Base-by-base conservation (phyloP, 2,329 filamentous ascomycete species). In the Trichophyton equinum region DNA sequence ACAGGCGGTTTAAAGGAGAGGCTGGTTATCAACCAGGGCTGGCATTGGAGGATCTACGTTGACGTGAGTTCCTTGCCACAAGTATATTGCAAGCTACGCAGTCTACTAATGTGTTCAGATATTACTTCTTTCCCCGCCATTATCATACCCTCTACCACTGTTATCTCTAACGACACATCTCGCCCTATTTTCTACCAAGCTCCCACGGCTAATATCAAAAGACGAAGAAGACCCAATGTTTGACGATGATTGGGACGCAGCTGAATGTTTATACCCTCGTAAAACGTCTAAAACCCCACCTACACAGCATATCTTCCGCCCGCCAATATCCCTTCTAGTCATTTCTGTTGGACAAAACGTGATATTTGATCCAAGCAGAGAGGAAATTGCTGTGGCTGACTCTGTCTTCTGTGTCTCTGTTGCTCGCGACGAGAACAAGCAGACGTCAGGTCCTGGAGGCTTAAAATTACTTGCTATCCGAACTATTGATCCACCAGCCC, bases 221-320 rank as follows among this genome's bases (percentile, higher is more conserved):
- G 83, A 84, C 62, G 92, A 97, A 75, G 94, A 99, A 76, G 94
- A 99, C 68, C 94, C 94, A 11, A 85, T 96, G 71, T 99, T 99
- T 75, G 88, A 96, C 76, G 94, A 99, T 75, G 94, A 99, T 77
- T 99, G 94, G 94, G 89, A 88, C 65, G 88, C 87, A 15, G 85
- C 91, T 0, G 81, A 84, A 18, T 85, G 85, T 61, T 78, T 99
- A 33, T 99, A 95, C 76, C 82, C 85, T 1, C 81, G 80, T 40
- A 59, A 65, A 27, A 61, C 61, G 27, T 64, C 66, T 3, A 62
- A 63, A n/a, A 58, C 63, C 3, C 46, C 62, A 3, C 64, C 68
- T 22, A 66, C 70, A 18, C 47, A 40, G 30, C 65, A 70, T 46
- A 67, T 71, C 53, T 71, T 78, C 36, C 82, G 86, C 57, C 94